A percentile compares a stretch with the other conserved stretches of the same genome.
These are phyloP conservation scores for Curvularia lunata DNA, from an alignment of 2,329 filamentous ascomycete species.

Conservation along the genomic window DNA sequence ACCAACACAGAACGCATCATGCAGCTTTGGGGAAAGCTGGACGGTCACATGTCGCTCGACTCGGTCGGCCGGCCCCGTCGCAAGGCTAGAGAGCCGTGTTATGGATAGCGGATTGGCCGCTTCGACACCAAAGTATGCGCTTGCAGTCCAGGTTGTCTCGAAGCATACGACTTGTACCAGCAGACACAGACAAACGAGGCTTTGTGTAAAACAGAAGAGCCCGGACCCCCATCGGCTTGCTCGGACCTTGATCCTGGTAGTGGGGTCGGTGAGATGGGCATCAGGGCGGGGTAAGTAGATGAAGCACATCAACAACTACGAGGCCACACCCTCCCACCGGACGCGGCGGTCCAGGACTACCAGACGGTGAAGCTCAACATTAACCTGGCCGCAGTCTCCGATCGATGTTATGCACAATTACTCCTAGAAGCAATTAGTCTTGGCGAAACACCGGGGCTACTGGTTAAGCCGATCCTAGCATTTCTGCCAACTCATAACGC, in stretches of 20 bases:
- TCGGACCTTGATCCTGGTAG: conserved; percentile 2
- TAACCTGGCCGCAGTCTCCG: conserved; percentile 1
- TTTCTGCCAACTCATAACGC: conserved; percentile 48
- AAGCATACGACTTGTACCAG: background rate
- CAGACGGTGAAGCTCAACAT: conserved; percentile 10
- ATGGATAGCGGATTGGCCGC: background rate
- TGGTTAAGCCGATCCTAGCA: conserved; percentile 36
- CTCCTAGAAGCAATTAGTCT: conserved; percentile 6
- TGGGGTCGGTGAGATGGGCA: conserved; percentile 11
- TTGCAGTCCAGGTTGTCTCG: background rate
- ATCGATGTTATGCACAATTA: conserved; percentile 9
- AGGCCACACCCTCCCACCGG: conserved; percentile 4
- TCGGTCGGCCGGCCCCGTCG: background rate
- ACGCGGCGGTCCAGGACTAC: background rate
- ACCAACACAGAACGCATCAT: background rate
- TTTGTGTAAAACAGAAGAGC: background rate
- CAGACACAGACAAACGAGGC: background rate
- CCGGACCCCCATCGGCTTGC: background rate
- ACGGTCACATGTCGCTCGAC: background rate
- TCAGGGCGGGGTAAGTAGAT: conserved; percentile 14
- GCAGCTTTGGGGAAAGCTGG: background rate
- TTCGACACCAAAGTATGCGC: background rate
- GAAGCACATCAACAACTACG: background rate
- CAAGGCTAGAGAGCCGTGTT: background rate
- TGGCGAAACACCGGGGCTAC: conserved; percentile 24